phyloP scores from a whole-genome alignment of 2,329 filamentous ascomycete species.

The Fusarium odoratissimum region DNA sequence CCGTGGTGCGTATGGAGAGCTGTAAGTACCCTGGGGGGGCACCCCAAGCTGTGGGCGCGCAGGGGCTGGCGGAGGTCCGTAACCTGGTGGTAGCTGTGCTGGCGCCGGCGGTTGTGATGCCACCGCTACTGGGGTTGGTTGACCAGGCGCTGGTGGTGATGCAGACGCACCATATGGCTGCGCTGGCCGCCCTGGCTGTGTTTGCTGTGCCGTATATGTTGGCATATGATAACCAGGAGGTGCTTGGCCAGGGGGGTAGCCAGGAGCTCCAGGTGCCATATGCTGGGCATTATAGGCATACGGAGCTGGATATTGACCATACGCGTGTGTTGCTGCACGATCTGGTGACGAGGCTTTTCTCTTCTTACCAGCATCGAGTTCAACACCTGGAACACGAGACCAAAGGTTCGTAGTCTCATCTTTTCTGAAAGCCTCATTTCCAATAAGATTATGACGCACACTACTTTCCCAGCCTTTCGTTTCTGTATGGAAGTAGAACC shows the following conservation, averaged over 20 bases:
- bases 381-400: conserved; percentile 68
- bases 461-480: conserved; percentile 75
- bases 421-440: conserved; percentile 70
- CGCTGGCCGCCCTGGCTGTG: conserved; percentile 45
- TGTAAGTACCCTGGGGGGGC: conserved; percentile 50
- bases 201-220: conserved; percentile 48
- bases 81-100: conserved; percentile 50
- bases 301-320: conserved; percentile 48
- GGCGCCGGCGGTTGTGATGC: conserved; percentile 49
- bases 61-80: conserved; percentile 52
- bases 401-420: conserved; percentile 67
- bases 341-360: conserved; percentile 67
- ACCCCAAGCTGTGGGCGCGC: conserved; percentile 49
- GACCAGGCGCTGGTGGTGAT: conserved; percentile 43
- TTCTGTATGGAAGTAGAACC: conserved; percentile 69
- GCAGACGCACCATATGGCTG: conserved; percentile 47
- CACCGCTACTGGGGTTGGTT: conserved; percentile 36
- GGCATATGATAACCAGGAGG: conserved; percentile 51
- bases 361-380: conserved; percentile 71
- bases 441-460: conserved; percentile 72
- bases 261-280: conserved; percentile 47
- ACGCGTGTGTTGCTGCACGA: conserved; percentile 55
- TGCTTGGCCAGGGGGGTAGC: conserved; percentile 51
- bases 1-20: conserved; percentile 53
- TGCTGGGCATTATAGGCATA: conserved; percentile 53